These are phyloP conservation scores for Chlorella sorokiniana DNA, from an alignment of 139 green algal species.

Conservation along the genomic window DNA sequence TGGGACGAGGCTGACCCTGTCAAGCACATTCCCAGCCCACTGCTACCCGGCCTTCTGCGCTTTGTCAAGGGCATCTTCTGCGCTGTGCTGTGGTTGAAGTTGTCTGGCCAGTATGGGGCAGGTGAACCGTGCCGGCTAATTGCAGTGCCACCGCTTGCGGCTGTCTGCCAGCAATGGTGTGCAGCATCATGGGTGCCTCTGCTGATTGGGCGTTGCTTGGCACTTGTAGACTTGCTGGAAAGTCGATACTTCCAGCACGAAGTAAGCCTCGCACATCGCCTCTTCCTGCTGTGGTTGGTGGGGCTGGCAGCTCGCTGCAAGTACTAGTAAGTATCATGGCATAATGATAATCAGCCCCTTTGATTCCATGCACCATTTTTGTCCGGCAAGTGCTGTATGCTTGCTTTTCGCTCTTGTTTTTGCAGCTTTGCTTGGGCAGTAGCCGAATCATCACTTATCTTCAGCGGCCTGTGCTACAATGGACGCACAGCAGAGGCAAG, in stretches of 20 bases:
- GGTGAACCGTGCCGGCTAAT: background rate
- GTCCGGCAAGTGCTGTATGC: too few species aligned
- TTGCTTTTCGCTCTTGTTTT: background rate
- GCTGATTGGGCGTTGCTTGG: too few species aligned
- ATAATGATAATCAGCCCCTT: background rate
- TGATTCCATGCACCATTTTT: slow-evolving; percentile 1
- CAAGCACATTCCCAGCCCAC: slow-evolving; percentile 32
- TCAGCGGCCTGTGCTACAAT: slow-evolving; percentile 77
- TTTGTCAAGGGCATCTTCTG: slow-evolving; percentile 57
- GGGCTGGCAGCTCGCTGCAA: slow-evolving; percentile 45
- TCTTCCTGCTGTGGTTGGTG: slow-evolving; percentile 38
- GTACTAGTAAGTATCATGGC: slow-evolving; percentile 41
- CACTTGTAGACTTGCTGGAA: slow-evolving; percentile 26
- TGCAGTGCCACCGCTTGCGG: background rate
- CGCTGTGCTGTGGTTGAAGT: slow-evolving; percentile 46
- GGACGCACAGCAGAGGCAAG: slow-evolving; percentile 34
- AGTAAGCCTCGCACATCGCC: background rate
- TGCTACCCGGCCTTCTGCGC: slow-evolving; percentile 43
- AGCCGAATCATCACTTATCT: slow-evolving; percentile 65
- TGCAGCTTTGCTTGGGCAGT: slow-evolving; percentile 50
- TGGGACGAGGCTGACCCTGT: slow-evolving; percentile 24
- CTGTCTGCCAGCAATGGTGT: background rate
- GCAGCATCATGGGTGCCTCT: too few species aligned
- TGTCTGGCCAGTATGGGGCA: slow-evolving; percentile 10
- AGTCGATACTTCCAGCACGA: slow-evolving; percentile 19